Evolutionary conservation across 495 filamentous ascomycete species (phyloP), one percentile per base, ranked within the genome.

Genomic region (Bacidia gigantensis): DNA sequence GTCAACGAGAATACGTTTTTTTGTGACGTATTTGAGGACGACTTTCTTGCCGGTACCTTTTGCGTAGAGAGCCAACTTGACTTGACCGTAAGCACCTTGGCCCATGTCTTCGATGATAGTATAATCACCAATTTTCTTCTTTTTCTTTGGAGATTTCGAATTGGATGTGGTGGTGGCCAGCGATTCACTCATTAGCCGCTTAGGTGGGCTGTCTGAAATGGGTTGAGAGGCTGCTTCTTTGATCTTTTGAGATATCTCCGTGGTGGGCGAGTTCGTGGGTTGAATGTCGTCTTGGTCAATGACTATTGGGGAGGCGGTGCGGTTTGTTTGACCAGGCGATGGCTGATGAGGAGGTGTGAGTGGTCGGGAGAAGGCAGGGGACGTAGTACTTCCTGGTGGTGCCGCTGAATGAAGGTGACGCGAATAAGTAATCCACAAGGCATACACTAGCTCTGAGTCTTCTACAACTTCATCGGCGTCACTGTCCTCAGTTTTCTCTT

Each of bases 11-110:
- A 99, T 99, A 29, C 90, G 82, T 56, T 85, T 81, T 64, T 99
- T 99, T 1, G 93, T 97, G 40, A 99, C 92, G 60, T 93, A 99
- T 65, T 99, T 99, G 49, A 99, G 72, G 3, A 99, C 92, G 49
- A 93, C 82, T 64, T 90, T 95, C 64, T 86, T 84, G 41, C 14
- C 9, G 38, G 77, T 75, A 43, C 74, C 77, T 62, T 81, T 82
- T 69, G 89, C 89, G 65, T 93, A 84, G 10, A 89, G 79, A n/a
- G 85, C 89, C 35, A 97, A 72, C 65, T 99, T 99, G 47, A 99
- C 92, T 66, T 97, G 89, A 3, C 92, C 92, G 61, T 97, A 99
- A 1, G 92, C 93, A 43, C 92, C 92, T 67, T 96, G 88, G 3
- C 92, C 92, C 90, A 99, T 96, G 50, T 99, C 92, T 66, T 99